Evolutionary conservation across 208 protist genomes (phyloP), one percentile per base, ranked within the genome.

Genomic region (Leishmania guyanensis): DNA sequence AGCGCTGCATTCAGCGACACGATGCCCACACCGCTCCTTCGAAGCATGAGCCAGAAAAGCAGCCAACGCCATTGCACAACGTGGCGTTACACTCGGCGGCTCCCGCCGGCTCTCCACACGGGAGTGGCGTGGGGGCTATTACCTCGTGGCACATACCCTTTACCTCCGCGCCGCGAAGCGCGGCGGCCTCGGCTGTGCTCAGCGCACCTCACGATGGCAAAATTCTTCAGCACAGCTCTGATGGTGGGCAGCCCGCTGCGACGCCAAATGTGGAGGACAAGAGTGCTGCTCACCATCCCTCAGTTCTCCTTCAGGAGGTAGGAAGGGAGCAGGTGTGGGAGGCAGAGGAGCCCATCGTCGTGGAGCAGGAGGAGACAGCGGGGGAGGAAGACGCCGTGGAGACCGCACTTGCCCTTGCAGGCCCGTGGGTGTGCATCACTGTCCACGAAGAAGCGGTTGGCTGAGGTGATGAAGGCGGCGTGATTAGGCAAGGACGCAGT

Each of bases 1-100:
- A 83, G 54, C 85, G 79, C 36, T 94, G 90, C 86, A 88, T 91
- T 68, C 88, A 93, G 82, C 74, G 83, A 46, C 60, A 82, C 50
- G 66, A 78, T 46, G 8, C 60, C 17, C 4, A 16, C 50, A 48
- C 75, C 5, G 56, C 5, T 58, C 36, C 20, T 33, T 73, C 46
- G 14, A 43, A 53, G 68, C 22, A 26, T 12, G 10, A 14, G 8
- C 29, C 51, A 39, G 65, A 56, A n/a, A 75, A 17, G 39, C 16
- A 12, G 68, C 46, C 43, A 22, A 73, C 46, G 17, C 26, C 22
- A 33, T 33, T 29, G 22, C 68, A 73, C 68, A 5, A 73, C 26
- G 46, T 50, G 68, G 16, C 39, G 5, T 20, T 46, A 29, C 68
- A 73, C 10, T 22, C 26, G 46, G 20, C 68, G 9, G 5, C 26